These are phyloP conservation scores for Debaryomyces maramus DNA, from an alignment of 805 yeast genomes.

Conservation along the genomic window DNA sequence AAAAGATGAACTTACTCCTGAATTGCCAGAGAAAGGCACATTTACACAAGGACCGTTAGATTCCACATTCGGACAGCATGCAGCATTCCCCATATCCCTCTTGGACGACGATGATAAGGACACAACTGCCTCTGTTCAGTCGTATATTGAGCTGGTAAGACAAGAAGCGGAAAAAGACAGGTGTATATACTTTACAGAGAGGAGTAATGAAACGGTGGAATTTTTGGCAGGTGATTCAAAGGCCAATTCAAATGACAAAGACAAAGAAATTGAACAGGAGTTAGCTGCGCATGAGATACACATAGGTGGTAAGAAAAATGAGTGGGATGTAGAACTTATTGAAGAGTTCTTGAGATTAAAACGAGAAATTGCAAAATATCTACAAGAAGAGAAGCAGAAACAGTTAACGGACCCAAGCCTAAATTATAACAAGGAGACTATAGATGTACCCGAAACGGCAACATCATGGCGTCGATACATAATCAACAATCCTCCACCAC, in stretches of 20 bases:
- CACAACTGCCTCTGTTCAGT: conserved; percentile 14
- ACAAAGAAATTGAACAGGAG: no score
- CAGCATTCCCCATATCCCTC: conserved; percentile 23
- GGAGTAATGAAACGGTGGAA: no score
- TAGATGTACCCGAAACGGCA: conserved; percentile 23
- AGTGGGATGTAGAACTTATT: conserved; percentile 4
- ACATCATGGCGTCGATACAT: conserved; percentile 33
- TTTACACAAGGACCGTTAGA: conserved; percentile 23
- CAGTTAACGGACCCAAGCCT: conserved; percentile 2
- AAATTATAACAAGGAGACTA: conserved; percentile 9
- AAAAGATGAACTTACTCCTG: not conserved
- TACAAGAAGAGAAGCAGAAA: no score
- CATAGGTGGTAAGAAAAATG: not conserved
- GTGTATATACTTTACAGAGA: conserved; percentile 13
- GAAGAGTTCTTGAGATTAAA: conserved; percentile 3
- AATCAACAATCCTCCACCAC: conserved; percentile 29
- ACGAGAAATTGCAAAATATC: not conserved
- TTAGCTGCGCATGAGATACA: no score
- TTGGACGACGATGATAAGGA: conserved; percentile 6
- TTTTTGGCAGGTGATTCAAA: no score
- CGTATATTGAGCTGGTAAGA: conserved; percentile 29
- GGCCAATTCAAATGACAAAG: conserved; percentile 3
- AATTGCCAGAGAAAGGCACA: conserved; percentile 1
- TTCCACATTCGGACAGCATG: conserved; percentile 29
- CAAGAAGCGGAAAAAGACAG: conserved; percentile 30